Base-by-base conservation (phyloP, 306 rosid species). In the Vicia villosa region DNA sequence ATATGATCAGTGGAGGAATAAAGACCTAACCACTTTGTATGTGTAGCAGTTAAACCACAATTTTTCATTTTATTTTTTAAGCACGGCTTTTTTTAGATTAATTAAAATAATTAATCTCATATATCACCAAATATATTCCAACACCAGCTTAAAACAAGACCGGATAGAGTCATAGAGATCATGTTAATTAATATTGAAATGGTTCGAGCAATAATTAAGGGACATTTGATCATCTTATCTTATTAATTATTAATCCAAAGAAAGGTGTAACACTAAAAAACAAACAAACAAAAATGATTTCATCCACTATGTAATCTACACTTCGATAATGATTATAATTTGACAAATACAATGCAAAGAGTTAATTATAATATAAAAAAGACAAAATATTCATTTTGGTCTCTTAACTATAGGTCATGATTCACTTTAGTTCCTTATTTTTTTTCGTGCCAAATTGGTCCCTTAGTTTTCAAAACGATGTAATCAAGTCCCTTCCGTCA, bases 1-100 rank as follows among this genome's bases (percentile, higher is more conserved):
- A 56, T 30, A 40, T 64, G 73, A 13, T 61, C 45, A 28, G 76
- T 61, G 41, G 66, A 54, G 16, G 66, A 72, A 62, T 66, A 52
- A 43, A 36, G 17, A 62, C 56, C 77, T 57, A 52, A 50, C 58
- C 46, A 62, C 30, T 37, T 36, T 37, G 10, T 15, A n/a, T 63
- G 42, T 38, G 63, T 38, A 40, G 77, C 49, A 73, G 65, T 52
- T 51, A 61, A 61, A 36, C 21, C 58, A 65, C 10, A 64, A 10
- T 3, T 28, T 21, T 52, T 20, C 21, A 9, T 14, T 20, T n/a
- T 8, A 12, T 30, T 28, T 22, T 34, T 61, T 42, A 60, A 52
- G 45, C 20, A 7, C 14, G 21, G 1, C 42, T 17, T 14, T 19
- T 20, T 6, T 55, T 16, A 22, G 15, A 24, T 19, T 68, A 68